Evolutionary conservation across 164 flowering plant genomes (phyloP), one percentile per base, ranked within the genome.

Genomic region (Berberis vulgaris): DNA sequence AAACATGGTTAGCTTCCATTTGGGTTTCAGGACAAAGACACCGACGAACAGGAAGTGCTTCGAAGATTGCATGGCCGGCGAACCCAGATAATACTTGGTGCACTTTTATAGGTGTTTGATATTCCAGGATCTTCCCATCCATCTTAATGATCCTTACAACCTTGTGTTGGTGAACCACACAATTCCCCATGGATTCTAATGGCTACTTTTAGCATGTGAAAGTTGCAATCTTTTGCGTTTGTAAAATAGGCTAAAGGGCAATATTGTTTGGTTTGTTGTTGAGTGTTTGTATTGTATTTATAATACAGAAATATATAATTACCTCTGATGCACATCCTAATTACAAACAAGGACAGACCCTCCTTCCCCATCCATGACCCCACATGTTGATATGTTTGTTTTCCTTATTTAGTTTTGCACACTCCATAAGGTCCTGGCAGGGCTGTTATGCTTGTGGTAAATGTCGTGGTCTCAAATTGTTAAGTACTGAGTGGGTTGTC

Each of bases 101-200:
- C 42, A 74, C 87, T 74, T 59, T 74, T 41, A 80, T 59, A 7
- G 84, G 85, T 49, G 80, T 57, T 69, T 69, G 74, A 70, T 85
- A 85, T 67, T 83, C 82, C 7, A 83, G 76, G 60, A 85, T 61
- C 64, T 83, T 75, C 4, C 89, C 92, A 69, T 86, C 87, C 46
- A 69, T 73, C 79, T 76, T 86, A 80, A 86, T 72, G n/a, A 86
- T 65, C 69, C 66, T 78, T 64, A 85, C 65, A 3, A 67, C 43
- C 46, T 75, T 77, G 42, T 64, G 65, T 63, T 82, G 79, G 7
- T 53, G 66, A 69, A 71, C 78, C 63, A 89, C 67, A 80, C 97
- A 89, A 64, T 89, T 89, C 57, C 97, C 94, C 97, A 87, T 89
- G 47, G 59, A 44, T 47, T 61, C 8, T n/a, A 7, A 44, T 26